phyloP scores from a whole-genome alignment of 2,329 filamentous ascomycete genomes.

The Monosporascus ibericus region DNA sequence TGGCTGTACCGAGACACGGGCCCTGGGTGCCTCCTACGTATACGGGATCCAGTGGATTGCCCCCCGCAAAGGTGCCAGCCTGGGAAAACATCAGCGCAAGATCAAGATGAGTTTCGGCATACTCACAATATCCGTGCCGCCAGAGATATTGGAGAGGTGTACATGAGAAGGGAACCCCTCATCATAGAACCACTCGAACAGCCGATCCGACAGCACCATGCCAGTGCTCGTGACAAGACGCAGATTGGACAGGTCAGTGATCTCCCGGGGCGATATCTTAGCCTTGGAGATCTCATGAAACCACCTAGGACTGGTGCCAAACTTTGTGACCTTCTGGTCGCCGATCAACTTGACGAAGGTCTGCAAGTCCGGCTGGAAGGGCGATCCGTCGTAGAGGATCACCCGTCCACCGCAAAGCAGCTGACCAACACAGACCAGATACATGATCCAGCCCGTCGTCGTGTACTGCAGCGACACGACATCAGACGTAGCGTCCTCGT shows the following conservation, averaged over 20 bases:
- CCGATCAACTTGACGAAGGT: conserved; percentile 58
- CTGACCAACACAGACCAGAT: conserved; percentile 53
- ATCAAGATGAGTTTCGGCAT: not conserved
- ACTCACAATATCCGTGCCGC: conserved; percentile 68
- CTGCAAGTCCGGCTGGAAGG: conserved; percentile 63
- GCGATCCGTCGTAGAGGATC: conserved; percentile 78
- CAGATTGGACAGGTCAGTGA: conserved; percentile 57
- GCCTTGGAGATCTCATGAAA: conserved; percentile 65
- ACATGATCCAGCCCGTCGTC: conserved; percentile 87
- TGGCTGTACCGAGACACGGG: conserved; percentile 41
- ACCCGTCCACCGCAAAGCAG: conserved; percentile 55
- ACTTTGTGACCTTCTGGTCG: conserved; percentile 60
- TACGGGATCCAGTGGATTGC: conserved; percentile 65
- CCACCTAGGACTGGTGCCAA: conserved; percentile 73
- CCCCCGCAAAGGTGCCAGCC: conserved; percentile 54
- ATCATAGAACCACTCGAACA: conserved; percentile 77
- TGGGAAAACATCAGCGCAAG: conserved; percentile 14
- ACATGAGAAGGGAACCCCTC: conserved; percentile 59
- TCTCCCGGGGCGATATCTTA: conserved; percentile 53
- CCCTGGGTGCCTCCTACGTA: conserved; percentile 50
- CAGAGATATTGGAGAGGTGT: conserved; percentile 68
- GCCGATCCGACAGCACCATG: conserved; percentile 71
- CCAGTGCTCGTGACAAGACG: conserved; percentile 64
- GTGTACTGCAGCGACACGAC: conserved; percentile 49
- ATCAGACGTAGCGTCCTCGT: conserved; percentile 35